Conservation (phyloP, 225 moss, liverwort and hornwort genomes). For the Polytrichum formosum region DNA sequence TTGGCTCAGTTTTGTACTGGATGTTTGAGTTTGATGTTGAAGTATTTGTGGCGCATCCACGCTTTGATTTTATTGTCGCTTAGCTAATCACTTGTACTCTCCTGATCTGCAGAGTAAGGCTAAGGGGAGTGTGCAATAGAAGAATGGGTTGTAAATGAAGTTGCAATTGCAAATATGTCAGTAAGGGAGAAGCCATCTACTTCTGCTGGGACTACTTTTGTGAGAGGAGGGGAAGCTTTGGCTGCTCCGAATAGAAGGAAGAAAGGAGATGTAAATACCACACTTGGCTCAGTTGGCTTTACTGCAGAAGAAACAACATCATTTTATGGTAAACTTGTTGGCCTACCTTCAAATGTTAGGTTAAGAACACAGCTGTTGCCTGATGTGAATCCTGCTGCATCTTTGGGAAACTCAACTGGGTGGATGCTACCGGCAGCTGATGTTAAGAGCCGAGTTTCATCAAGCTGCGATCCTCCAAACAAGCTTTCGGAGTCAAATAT, state of each 20-base stretch:
- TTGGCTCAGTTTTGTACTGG: conserved; percentile 17
- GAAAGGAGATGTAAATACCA: conserved; percentile 29
- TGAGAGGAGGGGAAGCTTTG: conserved; percentile 36
- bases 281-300: conserved; percentile 36
- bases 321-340: conserved; percentile 48
- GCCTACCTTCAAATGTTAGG: conserved; percentile 39
- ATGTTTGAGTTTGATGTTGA: too few species aligned
- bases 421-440: conserved; percentile 5
- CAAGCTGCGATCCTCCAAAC: conserved; percentile 10
- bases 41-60: too few species aligned
- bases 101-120: too few species aligned
- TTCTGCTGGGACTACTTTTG: conserved; percentile 20
- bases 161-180: too few species aligned
- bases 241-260: conserved; percentile 22
- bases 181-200: too few species aligned
- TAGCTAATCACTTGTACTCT: too few species aligned
- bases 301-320: conserved; percentile 48
- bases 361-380: conserved; percentile 11
- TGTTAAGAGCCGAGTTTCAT: conserved; percentile 7
- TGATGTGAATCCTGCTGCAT: conserved; percentile 13
- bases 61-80: too few species aligned
- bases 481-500: conserved; percentile 44
- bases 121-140: too few species aligned
- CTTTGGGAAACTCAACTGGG: conserved; percentile 12
- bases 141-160: too few species aligned